phyloP scores from a whole-genome alignment of 352 stramenopile genomes.

The Phytophthora litchii region DNA sequence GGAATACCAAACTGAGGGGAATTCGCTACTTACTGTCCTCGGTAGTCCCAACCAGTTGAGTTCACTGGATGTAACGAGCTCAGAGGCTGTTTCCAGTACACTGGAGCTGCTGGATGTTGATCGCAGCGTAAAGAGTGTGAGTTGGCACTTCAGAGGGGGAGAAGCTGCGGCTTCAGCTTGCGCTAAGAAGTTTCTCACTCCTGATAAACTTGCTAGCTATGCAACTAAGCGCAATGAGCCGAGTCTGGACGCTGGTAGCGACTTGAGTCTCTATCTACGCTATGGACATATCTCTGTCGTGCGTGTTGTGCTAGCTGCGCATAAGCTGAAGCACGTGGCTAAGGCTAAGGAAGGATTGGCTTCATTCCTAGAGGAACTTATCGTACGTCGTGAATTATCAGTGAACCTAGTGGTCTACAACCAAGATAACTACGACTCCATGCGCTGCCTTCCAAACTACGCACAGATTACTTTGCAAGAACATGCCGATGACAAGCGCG shows the following conservation, averaged over 20 bases:
- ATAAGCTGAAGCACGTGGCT: slow-evolving; percentile 74
- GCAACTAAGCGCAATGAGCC: slow-evolving; percentile 94
- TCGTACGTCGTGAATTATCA: slow-evolving; percentile 96
- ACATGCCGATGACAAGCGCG: slow-evolving; percentile 88
- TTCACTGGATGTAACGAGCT: slow-evolving; percentile 51
- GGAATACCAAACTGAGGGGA: slow-evolving; percentile 31
- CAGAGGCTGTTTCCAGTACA: slow-evolving; percentile 33
- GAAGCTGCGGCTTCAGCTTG: slow-evolving; percentile 63
- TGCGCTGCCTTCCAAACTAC: slow-evolving; percentile 90
- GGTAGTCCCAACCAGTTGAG: slow-evolving; percentile 25
- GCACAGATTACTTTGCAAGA: slow-evolving; percentile 91
- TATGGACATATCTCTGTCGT: slow-evolving; percentile 90
- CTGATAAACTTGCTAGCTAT: slow-evolving; percentile 74
- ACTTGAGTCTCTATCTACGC: slow-evolving; percentile 94
- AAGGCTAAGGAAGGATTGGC: slow-evolving; percentile 78
- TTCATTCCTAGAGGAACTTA: slow-evolving; percentile 97
- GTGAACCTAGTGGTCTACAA: slow-evolving; percentile 99
- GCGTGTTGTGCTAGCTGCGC: slow-evolving; percentile 59
- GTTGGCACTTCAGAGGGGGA: slow-evolving; percentile 67
- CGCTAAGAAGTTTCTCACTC: slow-evolving; percentile 89
- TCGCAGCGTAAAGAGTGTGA: slow-evolving; percentile 54
- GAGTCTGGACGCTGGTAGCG: slow-evolving; percentile 90
- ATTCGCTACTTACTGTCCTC: slow-evolving; percentile 34
- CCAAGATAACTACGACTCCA: slow-evolving; percentile 95
- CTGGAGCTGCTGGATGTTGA: slow-evolving; percentile 70